phyloP scores from a whole-genome alignment of 1,284 basidiomycete species.

The Microbotryum lychnidis-dioicae region DNA sequence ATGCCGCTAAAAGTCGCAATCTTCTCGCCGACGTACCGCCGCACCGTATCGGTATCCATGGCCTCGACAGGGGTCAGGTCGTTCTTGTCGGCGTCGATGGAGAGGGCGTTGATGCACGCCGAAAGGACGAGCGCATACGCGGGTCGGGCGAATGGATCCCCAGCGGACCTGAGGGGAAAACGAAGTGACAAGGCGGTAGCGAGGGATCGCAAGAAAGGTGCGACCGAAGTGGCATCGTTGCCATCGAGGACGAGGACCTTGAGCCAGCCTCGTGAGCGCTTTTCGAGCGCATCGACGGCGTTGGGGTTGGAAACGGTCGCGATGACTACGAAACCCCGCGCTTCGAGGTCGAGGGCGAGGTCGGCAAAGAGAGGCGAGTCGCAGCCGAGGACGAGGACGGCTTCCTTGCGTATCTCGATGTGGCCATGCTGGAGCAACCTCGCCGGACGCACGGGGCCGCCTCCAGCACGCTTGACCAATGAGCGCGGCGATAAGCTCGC shows the following conservation, averaged over 20 bases:
- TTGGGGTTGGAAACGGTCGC: conserved; percentile 61
- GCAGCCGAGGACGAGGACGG: conserved; percentile 58
- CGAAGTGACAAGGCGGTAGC: conserved; percentile 66
- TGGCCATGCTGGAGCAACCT: conserved; percentile 31
- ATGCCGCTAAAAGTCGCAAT: conserved; percentile 13
- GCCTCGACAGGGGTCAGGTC: conserved; percentile 24
- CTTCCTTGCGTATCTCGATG: conserved; percentile 27
- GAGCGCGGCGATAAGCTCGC: conserved; percentile 10
- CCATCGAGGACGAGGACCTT: conserved; percentile 63
- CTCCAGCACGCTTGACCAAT: conserved; percentile 13
- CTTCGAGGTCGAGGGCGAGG: conserved; percentile 60
- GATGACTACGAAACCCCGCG: conserved; percentile 68
- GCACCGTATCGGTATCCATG: conserved; percentile 11
- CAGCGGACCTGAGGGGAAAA: conserved; percentile 64
- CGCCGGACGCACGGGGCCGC: conserved; percentile 19
- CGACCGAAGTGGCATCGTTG: conserved; percentile 50
- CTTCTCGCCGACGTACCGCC: conserved; percentile 17
- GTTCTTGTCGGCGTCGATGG: conserved; percentile 12
- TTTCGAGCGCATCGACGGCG: conserved; percentile 55
- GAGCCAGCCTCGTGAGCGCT: conserved; percentile 59
- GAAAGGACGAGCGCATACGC: conserved; percentile 29
- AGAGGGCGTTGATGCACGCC: conserved; percentile 31
- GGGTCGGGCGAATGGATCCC: conserved; percentile 56
- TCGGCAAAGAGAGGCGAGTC: conserved; percentile 51
- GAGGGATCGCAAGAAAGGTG: conserved; percentile 65